Conservation (phyloP, 306 rosid species). For the Ammopiptanthus mongolicus region DNA sequence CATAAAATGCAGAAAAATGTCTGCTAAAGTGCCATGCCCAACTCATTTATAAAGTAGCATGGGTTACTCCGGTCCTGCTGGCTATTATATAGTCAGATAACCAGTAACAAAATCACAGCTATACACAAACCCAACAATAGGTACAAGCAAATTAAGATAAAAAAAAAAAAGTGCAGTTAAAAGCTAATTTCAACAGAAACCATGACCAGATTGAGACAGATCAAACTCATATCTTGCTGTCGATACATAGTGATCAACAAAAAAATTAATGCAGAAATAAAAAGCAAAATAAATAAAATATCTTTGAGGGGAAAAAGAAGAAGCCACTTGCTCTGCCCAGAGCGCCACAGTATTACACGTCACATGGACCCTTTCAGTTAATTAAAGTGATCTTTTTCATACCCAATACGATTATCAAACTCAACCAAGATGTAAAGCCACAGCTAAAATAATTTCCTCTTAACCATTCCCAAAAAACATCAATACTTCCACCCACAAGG, state of each 20-base stretch:
- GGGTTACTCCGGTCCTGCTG: background rate
- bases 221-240: background rate
- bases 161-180: background rate
- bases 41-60: background rate
- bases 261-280: background rate
- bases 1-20: background rate
- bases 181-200: background rate
- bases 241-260: background rate
- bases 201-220: background rate
- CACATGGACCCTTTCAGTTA: background rate
- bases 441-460: conserved; percentile 8
- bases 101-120: background rate
- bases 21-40: background rate
- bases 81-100: background rate
- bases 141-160: background rate
- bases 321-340: background rate
- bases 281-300: background rate
- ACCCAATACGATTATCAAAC: background rate
- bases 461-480: conserved; percentile 10
- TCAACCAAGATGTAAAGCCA: conserved; percentile 6
- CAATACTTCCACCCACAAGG: conserved; percentile 1
- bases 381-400: background rate
- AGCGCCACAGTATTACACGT: background rate
- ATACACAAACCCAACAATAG: background rate
- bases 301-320: background rate